Conservation (phyloP, 306 rosid species). For the Vigna mungo region DNA sequence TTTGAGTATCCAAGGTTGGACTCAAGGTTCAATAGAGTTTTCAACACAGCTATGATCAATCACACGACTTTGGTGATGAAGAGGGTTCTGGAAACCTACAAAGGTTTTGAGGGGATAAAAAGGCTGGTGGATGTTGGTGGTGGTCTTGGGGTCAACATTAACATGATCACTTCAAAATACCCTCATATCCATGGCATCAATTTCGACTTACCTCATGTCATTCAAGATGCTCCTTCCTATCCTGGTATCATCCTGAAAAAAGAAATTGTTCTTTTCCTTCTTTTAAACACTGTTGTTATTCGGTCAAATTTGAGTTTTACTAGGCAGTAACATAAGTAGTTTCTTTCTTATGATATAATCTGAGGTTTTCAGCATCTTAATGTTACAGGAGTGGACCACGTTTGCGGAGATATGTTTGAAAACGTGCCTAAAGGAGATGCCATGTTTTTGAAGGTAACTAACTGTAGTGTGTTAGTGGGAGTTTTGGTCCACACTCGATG, state of each 20-base stretch:
- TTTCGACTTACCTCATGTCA: slow-evolving; percentile 61
- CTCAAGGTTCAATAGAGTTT: slow-evolving; percentile 48
- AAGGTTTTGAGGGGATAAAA: slow-evolving; percentile 52
- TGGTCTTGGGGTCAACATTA: slow-evolving; percentile 58
- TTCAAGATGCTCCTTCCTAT: slow-evolving; percentile 55
- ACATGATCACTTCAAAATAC: slow-evolving; percentile 59
- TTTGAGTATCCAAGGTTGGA: slow-evolving; percentile 52
- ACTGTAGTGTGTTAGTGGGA: not conserved
- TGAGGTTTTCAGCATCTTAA: not conserved
- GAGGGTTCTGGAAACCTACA: slow-evolving; percentile 51
- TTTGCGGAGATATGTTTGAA: slow-evolving; percentile 67
- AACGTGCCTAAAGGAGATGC: slow-evolving; percentile 68
- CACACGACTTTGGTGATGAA: slow-evolving; percentile 47
- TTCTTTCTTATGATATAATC: no score
- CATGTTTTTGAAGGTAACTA: slow-evolving; percentile 61
- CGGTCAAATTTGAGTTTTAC: not conserved
- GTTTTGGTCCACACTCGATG: no score
- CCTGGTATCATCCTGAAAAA: slow-evolving; percentile 46
- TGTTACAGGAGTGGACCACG: slow-evolving; percentile 63
- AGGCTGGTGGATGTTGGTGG: slow-evolving; percentile 72
- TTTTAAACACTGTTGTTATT: not conserved
- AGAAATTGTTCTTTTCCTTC: not conserved
- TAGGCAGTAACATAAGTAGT: not conserved
- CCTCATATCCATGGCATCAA: slow-evolving; percentile 54
- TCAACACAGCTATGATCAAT: slow-evolving; percentile 61